Evolutionary conservation across 306 rosid genomes (phyloP), one percentile per base, ranked within the genome.

Genomic region (Abrus precatorius): DNA sequence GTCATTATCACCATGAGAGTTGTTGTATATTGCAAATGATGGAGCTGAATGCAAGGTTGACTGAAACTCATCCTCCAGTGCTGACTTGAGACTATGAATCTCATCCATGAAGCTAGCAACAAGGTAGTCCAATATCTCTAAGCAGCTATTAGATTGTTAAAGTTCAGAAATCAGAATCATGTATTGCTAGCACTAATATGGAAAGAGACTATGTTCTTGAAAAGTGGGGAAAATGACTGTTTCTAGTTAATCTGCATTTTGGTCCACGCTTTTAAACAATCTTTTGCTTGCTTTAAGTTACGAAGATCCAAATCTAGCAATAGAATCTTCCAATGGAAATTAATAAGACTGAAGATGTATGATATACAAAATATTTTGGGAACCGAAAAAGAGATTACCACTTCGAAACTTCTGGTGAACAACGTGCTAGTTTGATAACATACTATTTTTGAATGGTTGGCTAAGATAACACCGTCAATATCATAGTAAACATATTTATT

Each of bases 11-110:
- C 80, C 86, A 10, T 44, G 54, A 1, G 86, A 28, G 71, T 73
- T 54, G 75, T 77, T 75, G 84, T 81, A 86, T 68, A 89, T 85
- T 43, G 81, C 87, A 81, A 92, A 89, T 60, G 98, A 94, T n/a
- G 94, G 94, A 28, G 90, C 86, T 30, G 91, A 61, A 27, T 20
- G 84, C 82, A 94, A 70, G 72, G 84, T 76, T 61, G 79, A 52
- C 11, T 40, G 47, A 49, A 55, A 30, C 5, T 70, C 87, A 6
- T 79, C 79, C 54, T 62, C 72, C 12, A 11, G 29, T n/a, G 57
- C 44, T 72, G 86, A 57, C 1, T 32, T 50, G 47, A 82, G 53
- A 50, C 43, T 43, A 27, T 40, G 65, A 38, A 54, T 53, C 20
- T 84, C 83, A n/a, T 85, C 85, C 86, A 86, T 69, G 48, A 72